A percentile compares a stretch with the other conserved stretches of the same genome.
phyloP scores from a whole-genome alignment of 768 basidiomycete species.

The Boletus pseudopeckii region DNA sequence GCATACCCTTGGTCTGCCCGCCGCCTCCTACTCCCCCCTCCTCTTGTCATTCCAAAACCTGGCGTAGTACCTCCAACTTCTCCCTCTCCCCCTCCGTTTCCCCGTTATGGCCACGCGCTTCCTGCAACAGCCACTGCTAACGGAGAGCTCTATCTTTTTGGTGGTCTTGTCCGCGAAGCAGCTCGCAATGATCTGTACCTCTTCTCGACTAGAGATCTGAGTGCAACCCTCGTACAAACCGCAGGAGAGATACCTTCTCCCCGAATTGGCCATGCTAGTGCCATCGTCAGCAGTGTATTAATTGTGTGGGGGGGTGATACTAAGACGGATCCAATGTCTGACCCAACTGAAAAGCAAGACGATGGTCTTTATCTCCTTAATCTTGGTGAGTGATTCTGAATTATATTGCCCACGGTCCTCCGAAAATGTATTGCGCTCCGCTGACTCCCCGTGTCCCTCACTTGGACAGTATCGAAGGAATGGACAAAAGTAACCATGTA shows the following conservation, averaged over 20 bases:
- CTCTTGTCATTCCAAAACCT: conserved; percentile 59
- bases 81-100: conserved; percentile 87
- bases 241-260: conserved; percentile 84
- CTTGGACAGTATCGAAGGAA: conserved; percentile 74
- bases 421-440: not conserved
- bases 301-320: conserved; percentile 99
- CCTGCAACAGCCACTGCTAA: conserved; percentile 71
- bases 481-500: conserved; percentile 87
- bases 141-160: conserved; percentile 95
- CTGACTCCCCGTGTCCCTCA: conserved; percentile 2
- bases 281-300: conserved; percentile 91
- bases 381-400: conserved; percentile 59
- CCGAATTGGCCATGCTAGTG: conserved; percentile 95
- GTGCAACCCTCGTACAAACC: conserved; percentile 81
- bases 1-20: conserved; percentile 84
- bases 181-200: conserved; percentile 92
- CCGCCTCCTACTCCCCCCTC: conserved; percentile 66
- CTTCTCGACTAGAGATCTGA: conserved; percentile 76
- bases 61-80: conserved; percentile 59
- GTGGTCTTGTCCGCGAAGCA: conserved; percentile 88
- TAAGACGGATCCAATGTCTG: conserved; percentile 65
- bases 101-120: conserved; percentile 92
- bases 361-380: conserved; percentile 93
- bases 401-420: not conserved
- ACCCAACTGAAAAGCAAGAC: conserved; percentile 75